Base-by-base conservation (phyloP, 768 basidiomycete genomes). In the Naganishia vishniacii region DNA sequence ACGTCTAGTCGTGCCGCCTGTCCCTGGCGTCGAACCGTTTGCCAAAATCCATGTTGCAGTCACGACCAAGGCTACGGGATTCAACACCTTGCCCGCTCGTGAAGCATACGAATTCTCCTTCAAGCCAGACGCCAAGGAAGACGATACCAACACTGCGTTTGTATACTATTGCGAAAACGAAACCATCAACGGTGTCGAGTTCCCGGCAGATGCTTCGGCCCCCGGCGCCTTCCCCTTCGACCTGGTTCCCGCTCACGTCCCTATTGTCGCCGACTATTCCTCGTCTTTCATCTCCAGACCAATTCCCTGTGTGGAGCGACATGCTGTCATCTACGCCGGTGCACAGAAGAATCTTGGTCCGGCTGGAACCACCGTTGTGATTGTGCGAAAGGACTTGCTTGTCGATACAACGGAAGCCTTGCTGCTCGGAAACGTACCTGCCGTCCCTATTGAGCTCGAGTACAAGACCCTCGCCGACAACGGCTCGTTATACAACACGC, bases 161-260 rank as follows among this genome's bases (percentile, higher is more conserved):
- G 86, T 97, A 65, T 98, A 94, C 80, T 98, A 95, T 80, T 99
- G 95, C 83, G 95, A 95, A 77, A 99, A 99, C 81, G 95, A 99
- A 81, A 99, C 95, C 15, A 88, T 98, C 64, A 87, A 94, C 70
- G 95, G 95, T 45, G 87, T 92, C 48, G 87, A 98, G 80, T 98
- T 89, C 79, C 80, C 86, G 1, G 74, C 81, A 58, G 83, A 85
- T 63, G 77, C 79, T n/a, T 72, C 74, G 20, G 81, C 80, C 26
- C 79, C 84, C 5, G 80, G 82, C 26, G 82, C 86, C 23, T 95
- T 97, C 82, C 93, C 93, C 4, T 92, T 88, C 81, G 82, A 87
- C 66, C 81, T 83, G 61, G 81, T 93, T 46, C 78, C 79, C 8
- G 81, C 84, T 0, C 75, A 83, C 37, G 74, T 80, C 28, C 91